Base-by-base conservation (phyloP, 2,329 filamentous ascomycete species). In the Fusarium metavorans region DNA sequence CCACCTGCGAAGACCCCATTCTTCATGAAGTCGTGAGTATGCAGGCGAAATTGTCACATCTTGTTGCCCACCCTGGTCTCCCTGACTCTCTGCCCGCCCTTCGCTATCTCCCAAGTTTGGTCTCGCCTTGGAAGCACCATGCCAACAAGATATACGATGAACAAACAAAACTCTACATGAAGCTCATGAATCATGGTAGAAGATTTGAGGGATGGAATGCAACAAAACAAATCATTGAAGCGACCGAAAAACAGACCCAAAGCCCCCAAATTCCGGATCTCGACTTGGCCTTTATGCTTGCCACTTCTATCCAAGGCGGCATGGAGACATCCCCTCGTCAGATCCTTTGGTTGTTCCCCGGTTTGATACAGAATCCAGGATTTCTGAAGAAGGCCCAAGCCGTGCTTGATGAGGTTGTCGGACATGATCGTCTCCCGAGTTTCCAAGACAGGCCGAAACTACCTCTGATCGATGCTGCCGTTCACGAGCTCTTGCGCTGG, bases 401-500 rank as follows among this genome's bases (percentile, higher is more conserved):
- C 23, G 10, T 58, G 13, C 32, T 58, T 37, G 56, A 41, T 18
- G 34, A 37, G 16, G 56, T 58, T 39, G 23, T 58, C 35, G 56
- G 56, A 18, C 35, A 39, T 25, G 35, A 41, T 27, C 56, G 56
- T 27, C 35, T 39, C 23, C 56, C 35, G 6, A 13, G 23, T 27
- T 58, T 58, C 23, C 20, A 25, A 58, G 35, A 58, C 23, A 10
- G 56, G 13, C 34, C 23, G 9, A 37, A 13, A 25, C 34, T 66
- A 32, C n/a, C 41, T 20, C 50, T 60, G 20, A 43, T 66, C 5
- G 64, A 66, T 16, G 64, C 64, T 35, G 54, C 45, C 13, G 56
- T 41, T 10, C 35, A 41, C 5, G 64, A 66, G 35, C 64, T 66
- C 27, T 23, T 66, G 13, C 64, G 64, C 8, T 66, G 64, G 64